Percentiles rank a stretch among this genome's conserved stretches.
Evolutionary conservation across 2,329 filamentous ascomycete genomes (phyloP).

Genomic region (Lachnellula hyalina): DNA sequence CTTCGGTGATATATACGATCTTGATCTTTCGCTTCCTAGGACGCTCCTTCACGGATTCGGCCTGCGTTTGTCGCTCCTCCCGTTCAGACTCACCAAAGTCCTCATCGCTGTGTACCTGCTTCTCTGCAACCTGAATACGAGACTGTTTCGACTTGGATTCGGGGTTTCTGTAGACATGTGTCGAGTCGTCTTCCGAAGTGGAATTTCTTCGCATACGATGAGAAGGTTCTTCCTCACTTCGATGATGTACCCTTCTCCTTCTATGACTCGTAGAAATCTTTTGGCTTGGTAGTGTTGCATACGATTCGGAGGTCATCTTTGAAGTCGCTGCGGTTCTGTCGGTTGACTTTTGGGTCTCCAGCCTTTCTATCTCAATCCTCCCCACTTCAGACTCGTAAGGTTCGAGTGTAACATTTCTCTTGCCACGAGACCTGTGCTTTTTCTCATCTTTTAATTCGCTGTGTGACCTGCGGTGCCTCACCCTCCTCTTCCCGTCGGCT

Average conservation of each 20-base stretch:
- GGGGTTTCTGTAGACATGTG: conserved; percentile 21
- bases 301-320: conserved; percentile 26
- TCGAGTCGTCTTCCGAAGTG: conserved; percentile 12
- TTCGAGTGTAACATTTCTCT: conserved; percentile 19
- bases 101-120: conserved; percentile 17
- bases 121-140: conserved; percentile 15
- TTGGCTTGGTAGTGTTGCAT: conserved; percentile 17
- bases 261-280: conserved; percentile 20
- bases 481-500: conserved; percentile 14
- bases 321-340: conserved; percentile 12
- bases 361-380: conserved; percentile 26
- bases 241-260: conserved; percentile 17
- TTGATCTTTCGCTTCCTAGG: conserved; percentile 23
- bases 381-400: conserved; percentile 19
- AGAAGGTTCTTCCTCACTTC: conserved; percentile 15
- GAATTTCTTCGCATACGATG: conserved; percentile 20
- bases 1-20: conserved; percentile 22
- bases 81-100: conserved; percentile 22
- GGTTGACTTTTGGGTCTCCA: conserved; percentile 16
- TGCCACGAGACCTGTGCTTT: conserved; percentile 15
- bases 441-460: conserved; percentile 23
- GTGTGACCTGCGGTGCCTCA: conserved; percentile 20
- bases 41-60: conserved; percentile 12
- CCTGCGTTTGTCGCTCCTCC: neutral
- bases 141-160: conserved; percentile 9